Evolutionary conservation across 2,329 filamentous ascomycete genomes (phyloP), one percentile per base, ranked within the genome.

Genomic region (Tolypocladium inflatum): DNA sequence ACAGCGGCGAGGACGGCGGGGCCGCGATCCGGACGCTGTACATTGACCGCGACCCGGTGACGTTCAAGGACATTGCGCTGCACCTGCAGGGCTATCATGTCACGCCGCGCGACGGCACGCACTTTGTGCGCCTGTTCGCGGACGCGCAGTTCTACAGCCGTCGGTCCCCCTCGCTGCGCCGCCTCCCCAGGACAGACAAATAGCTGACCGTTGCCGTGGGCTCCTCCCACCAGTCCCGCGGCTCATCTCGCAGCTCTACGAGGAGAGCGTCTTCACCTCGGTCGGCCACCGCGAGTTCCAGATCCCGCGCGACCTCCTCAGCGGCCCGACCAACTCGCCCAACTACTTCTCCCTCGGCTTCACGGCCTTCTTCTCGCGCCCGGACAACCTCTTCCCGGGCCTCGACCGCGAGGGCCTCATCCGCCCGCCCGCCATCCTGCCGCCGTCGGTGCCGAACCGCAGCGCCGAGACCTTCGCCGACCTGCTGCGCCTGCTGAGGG

Each of bases 291-390:
- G 83, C 59, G 86, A 94, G 66, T 97, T 97, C 73, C 88, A 91
- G 69, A 92, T 97, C 63, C 89, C 92, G 2, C 88, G 91, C 62
- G 90, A 96, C 65, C 80, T 96, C 61, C 96, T 97, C 72, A 87
- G 83, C 37, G 82, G 84, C 41, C 90, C 91, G 1, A 93, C 92
- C 33, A 92, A 97, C 74, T 87, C 85, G n/a, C 92, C 92, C 15
- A 97, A 97, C 72, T 97, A 91, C 79, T 97, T 97, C 78, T 88
- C 91, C 0, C 82, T 97, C 4, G 92, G 92, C 59, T 96, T 96
- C 68, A 88, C 86, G 42, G 83, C 90, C 65, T 95, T 96, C 79
- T 96, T 96, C 76, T 87, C 86, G 19, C 85, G 84, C 2, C 89
- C 89, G 0, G 80, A 83, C 17, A 88, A 96, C 65, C 82, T 91